A percentile compares a stretch with the other conserved stretches of the same genome.
Evolutionary conservation across 1,284 basidiomycete genomes (phyloP).

Genomic region (Papiliotrema laurentii): DNA sequence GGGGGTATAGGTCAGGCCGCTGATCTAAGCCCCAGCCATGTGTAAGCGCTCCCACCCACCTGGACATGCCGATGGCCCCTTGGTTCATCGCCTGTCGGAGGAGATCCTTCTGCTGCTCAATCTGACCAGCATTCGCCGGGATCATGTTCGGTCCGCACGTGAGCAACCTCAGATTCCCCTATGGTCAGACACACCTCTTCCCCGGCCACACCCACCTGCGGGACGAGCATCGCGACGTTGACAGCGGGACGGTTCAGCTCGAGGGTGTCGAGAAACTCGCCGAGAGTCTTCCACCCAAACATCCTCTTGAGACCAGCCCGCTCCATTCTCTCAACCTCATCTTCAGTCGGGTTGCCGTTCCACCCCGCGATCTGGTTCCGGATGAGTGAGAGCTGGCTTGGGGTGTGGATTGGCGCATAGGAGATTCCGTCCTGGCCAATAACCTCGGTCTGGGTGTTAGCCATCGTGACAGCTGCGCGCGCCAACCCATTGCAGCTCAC

Average conservation of each 20-base stretch:
- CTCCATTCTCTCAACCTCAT: conserved; percentile 20
- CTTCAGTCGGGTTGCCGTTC: conserved; percentile 44
- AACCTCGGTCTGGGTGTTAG: conserved; percentile 34
- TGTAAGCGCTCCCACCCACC: conserved; percentile 12
- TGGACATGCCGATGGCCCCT: conserved; percentile 46
- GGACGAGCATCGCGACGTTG: conserved; percentile 44
- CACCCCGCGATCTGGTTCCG: conserved; percentile 45
- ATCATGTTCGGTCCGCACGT: conserved; percentile 37
- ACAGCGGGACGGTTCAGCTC: conserved; percentile 36
- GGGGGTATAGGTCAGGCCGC: conserved; percentile 45
- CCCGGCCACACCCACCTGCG: conserved; percentile 21
- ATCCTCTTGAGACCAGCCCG: conserved; percentile 21
- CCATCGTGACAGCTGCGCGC: not conserved
- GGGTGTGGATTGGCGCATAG: conserved; percentile 33
- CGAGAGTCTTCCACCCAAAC: conserved; percentile 35
- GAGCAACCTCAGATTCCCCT: conserved; percentile 44
- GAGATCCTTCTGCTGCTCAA: conserved; percentile 27
- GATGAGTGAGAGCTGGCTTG: conserved; percentile 24
- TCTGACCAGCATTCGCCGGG: conserved; percentile 21
- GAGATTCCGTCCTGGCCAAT: conserved; percentile 46
- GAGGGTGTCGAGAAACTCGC: conserved; percentile 38
- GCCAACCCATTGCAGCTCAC: conserved; percentile 15
- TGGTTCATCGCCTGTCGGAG: conserved; percentile 32
- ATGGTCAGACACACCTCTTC: not conserved
- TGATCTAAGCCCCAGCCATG: conserved; percentile 4